A percentile compares a stretch with the other conserved stretches of the same genome.
Conservation (phyloP, 768 basidiomycete species). For the Neoboletus subvelutipes region DNA sequence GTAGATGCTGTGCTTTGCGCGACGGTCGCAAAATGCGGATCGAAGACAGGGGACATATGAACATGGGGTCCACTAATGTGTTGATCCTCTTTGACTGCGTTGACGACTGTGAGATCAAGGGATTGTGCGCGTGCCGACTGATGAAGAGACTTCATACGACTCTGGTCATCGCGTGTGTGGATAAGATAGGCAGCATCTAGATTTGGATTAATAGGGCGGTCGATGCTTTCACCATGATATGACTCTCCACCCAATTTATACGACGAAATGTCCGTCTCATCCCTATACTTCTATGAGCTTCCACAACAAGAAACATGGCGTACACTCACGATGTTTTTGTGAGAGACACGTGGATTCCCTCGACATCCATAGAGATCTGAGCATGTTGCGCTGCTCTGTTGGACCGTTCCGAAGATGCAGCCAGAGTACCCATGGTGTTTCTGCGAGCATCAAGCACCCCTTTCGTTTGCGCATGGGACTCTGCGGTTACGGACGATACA, state of each 20-base stretch:
- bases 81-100: neutral
- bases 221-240: neutral
- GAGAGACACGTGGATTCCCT: neutral
- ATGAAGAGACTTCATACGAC: neutral
- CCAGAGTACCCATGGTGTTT: neutral
- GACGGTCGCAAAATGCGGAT: neutral
- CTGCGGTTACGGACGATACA: neutral
- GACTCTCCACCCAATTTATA: neutral
- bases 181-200: neutral
- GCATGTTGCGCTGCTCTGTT: neutral
- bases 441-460: neutral
- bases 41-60: neutral
- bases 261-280: neutral
- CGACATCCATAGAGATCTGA: neutral
- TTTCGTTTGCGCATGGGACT: neutral
- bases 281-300: slow-evolving; percentile 4
- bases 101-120: neutral
- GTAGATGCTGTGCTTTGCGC: neutral
- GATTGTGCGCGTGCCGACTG: neutral
- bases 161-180: neutral
- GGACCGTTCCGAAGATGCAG: neutral
- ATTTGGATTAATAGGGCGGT: neutral
- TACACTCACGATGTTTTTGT: slow-evolving; percentile 1
- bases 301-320: neutral
- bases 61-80: neutral